Percentiles rank a stretch among this genome's conserved stretches.
phyloP scores from a whole-genome alignment of 306 rosid species.

The Prosopis cineraria region DNA sequence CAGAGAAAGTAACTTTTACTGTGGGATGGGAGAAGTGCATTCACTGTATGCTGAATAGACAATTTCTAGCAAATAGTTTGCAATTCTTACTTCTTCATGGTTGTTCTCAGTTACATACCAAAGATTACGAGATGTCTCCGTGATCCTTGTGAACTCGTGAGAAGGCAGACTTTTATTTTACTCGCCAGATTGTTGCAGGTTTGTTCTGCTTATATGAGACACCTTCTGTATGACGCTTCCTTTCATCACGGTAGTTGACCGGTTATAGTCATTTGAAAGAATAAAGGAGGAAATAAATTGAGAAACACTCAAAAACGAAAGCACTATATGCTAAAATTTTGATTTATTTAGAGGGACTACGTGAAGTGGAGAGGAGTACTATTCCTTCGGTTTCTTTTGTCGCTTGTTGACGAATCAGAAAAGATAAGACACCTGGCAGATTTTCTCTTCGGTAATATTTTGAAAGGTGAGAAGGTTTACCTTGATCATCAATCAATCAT shows the following conservation, averaged over 20 bases:
- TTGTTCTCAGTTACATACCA: constrained; percentile 75
- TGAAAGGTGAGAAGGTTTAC: constrained; percentile 66
- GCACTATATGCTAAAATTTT: constrained; percentile 22
- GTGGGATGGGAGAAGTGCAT: constrained; percentile 4
- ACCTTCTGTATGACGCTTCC: constrained; percentile 16
- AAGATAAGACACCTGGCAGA: constrained; percentile 76
- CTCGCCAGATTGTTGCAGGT: constrained; percentile 95
- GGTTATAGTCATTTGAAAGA: neutral
- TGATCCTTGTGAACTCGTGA: constrained; percentile 94
- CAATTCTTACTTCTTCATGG: constrained; percentile 44
- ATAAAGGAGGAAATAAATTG: neutral
- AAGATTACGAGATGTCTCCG: constrained; percentile 86
- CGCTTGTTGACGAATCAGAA: constrained; percentile 95
- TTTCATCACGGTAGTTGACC: constrained; percentile 6
- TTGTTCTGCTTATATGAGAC: constrained; percentile 23
- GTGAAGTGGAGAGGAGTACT: constrained; percentile 99
- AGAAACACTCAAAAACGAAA: neutral
- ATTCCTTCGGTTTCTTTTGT: constrained; percentile 89
- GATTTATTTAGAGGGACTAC: constrained; percentile 70
- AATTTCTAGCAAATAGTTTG: constrained; percentile 18
- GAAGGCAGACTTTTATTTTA: constrained; percentile 93
- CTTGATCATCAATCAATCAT: constrained; percentile 16
- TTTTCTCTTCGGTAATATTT: constrained; percentile 81
- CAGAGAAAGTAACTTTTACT: constrained; percentile 4
- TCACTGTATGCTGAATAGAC: constrained; percentile 5